Percentiles rank a stretch among this genome's conserved stretches.
phyloP scores from a whole-genome alignment of 352 stramenopile species.

The Phytopythium kandeliae region DNA sequence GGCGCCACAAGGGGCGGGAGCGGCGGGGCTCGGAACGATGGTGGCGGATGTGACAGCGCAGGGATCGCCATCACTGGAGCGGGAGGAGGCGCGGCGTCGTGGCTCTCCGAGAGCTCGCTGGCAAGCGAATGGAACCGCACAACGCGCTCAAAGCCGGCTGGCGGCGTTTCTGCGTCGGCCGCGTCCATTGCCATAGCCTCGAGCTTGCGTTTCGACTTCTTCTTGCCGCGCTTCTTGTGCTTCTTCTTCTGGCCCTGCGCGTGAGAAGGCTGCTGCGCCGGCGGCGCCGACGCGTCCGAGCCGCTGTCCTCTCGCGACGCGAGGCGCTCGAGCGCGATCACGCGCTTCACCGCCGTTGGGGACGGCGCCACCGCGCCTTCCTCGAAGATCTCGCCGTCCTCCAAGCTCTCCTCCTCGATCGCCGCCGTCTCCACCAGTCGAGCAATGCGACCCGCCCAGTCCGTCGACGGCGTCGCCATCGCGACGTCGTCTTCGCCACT shows the following conservation, averaged over 20 bases:
- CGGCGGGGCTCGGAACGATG: slow-evolving; percentile 2
- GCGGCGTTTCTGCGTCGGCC: slow-evolving; percentile 4
- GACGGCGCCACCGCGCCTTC: slow-evolving; percentile 36
- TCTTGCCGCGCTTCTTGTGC: slow-evolving; percentile 73
- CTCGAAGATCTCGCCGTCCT: slow-evolving; percentile 76
- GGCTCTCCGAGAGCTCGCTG: slow-evolving; percentile 2
- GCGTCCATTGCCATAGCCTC: slow-evolving; percentile 38
- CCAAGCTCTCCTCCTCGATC: slow-evolving; percentile 23
- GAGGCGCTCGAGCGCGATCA: slow-evolving; percentile 26
- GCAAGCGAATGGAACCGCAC: slow-evolving; percentile 23
- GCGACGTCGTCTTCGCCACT: background rate
- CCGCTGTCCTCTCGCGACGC: slow-evolving; percentile 10
- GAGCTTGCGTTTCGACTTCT: slow-evolving; percentile 69
- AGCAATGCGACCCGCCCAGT: slow-evolving; percentile 7
- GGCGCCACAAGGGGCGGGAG: slow-evolving; percentile 5
- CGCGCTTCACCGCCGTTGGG: slow-evolving; percentile 28
- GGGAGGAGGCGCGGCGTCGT: background rate
- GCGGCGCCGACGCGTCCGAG: background rate
- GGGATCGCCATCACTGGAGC: background rate
- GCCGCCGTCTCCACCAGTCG: slow-evolving; percentile 1
- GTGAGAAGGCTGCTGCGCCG: background rate
- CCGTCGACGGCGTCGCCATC: background rate
- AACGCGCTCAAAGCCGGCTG: slow-evolving; percentile 24
- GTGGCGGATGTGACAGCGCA: background rate
- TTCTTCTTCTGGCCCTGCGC: slow-evolving; percentile 31